A percentile compares a stretch with the other conserved stretches of the same genome.
These are phyloP conservation scores for Phlegmacium glaucopus DNA, from an alignment of 768 basidiomycete genomes.

Conservation along the genomic window DNA sequence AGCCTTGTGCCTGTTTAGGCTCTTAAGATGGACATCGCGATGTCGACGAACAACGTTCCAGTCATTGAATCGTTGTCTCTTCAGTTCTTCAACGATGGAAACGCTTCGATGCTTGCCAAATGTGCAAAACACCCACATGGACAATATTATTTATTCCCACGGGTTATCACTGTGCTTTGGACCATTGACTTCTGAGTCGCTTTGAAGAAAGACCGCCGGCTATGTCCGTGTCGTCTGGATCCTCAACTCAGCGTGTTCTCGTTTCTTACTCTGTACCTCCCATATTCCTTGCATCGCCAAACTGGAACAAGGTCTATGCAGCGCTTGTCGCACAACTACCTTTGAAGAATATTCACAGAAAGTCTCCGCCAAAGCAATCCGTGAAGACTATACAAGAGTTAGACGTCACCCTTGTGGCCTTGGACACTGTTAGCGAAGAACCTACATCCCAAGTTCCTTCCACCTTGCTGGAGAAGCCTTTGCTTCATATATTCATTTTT, in stretches of 20 bases:
- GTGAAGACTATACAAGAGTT: conserved; percentile 88
- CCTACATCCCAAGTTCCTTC: conserved; percentile 71
- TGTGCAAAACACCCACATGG: conserved; percentile 19
- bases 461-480: conserved; percentile 79
- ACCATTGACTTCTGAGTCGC: too few relatives aligned
- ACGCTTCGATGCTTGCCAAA: conserved; percentile 27
- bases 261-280: conserved; percentile 67
- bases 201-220: conserved; percentile 4
- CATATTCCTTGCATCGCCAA: conserved; percentile 63
- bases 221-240: conserved; percentile 20
- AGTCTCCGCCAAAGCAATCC: conserved; percentile 62
- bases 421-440: conserved; percentile 70
- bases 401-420: conserved; percentile 66
- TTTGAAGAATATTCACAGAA: conserved; percentile 92
- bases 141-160: too few relatives aligned
- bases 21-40: conserved; percentile 19
- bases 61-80: conserved; percentile 11
- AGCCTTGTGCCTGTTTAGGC: conserved; percentile 4
- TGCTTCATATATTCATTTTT: conserved; percentile 84
- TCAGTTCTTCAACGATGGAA: conserved; percentile 23
- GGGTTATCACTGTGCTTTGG: too few relatives aligned
- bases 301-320: conserved; percentile 66
- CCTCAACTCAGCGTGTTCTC: conserved; percentile 46
- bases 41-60: conserved; percentile 19
- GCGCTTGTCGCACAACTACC: conserved; percentile 75